Evolutionary conservation across 2,329 filamentous ascomycete species (phyloP).

Genomic region (Pseudocercospora eumusae): DNA sequence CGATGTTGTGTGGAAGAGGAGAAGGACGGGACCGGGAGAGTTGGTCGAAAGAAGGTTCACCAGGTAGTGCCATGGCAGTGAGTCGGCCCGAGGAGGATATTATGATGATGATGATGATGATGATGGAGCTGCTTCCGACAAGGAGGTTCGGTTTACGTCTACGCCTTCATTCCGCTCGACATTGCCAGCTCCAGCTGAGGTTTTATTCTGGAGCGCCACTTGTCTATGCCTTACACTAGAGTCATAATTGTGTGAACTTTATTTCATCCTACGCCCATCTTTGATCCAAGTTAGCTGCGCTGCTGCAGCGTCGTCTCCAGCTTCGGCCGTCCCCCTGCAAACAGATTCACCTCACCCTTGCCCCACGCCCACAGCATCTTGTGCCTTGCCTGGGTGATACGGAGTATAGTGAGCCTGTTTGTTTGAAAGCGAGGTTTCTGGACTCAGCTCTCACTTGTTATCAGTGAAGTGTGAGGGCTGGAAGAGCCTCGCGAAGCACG

Average conservation of each 20-base stretch:
- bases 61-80: neutral
- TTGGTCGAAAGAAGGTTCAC: neutral
- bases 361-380: neutral
- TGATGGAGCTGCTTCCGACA: neutral
- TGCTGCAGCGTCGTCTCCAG: neutral
- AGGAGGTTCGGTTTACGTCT: neutral
- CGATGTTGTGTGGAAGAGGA: neutral
- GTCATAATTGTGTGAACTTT: no score
- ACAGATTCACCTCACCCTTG: neutral
- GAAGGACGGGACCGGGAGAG: neutral
- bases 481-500: neutral
- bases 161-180: no score
- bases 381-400: neutral
- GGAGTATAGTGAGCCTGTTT: neutral
- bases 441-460: neutral
- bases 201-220: no score
- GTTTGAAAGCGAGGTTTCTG: neutral
- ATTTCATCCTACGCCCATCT: neutral
- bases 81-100: neutral
- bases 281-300: neutral
- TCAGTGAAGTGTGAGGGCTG: neutral
- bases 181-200: no score
- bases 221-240: no score
- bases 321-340: neutral
- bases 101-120: no score